A percentile compares a stretch with the other conserved stretches of the same genome.
Conservation (phyloP, 345 rosid species). For the Rubroshorea leprosula region DNA sequence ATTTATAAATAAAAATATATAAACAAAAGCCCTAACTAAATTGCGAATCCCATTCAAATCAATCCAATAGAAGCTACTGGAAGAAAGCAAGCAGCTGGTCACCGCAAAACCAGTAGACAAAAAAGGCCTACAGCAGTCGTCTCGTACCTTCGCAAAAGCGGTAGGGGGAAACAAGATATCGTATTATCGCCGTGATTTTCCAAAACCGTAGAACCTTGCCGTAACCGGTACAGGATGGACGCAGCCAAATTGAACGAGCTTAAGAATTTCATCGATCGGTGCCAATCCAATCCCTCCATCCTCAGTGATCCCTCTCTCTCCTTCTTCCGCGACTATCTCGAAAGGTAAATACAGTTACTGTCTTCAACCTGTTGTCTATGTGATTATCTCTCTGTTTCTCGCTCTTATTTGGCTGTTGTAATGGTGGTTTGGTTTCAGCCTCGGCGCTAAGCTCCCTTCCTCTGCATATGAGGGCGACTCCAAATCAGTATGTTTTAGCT, state of each 20-base stretch:
- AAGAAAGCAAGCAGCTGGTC: no score
- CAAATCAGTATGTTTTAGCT: slow-evolving; percentile 42
- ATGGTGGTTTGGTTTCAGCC: slow-evolving; percentile 43
- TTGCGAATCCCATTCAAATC: no score
- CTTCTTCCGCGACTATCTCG: slow-evolving; percentile 93
- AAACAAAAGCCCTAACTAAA: no score
- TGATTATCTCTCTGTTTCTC: not conserved
- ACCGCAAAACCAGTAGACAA: no score
- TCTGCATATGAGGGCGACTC: slow-evolving; percentile 37
- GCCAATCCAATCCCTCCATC: slow-evolving; percentile 75
- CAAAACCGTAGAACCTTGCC: not conserved
- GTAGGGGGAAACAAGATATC: no score
- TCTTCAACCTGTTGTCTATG: not conserved
- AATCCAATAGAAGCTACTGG: no score
- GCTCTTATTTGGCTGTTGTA: not conserved
- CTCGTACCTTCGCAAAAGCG: no score
- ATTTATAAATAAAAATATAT: no score
- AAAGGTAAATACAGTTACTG: slow-evolving; percentile 45
- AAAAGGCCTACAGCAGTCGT: no score
- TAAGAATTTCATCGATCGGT: slow-evolving; percentile 62
- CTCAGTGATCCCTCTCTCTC: slow-evolving; percentile 76
- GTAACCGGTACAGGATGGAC: no score
- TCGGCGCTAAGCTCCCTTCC: slow-evolving; percentile 74
- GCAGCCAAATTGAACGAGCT: slow-evolving; percentile 49
- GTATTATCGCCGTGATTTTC: no score